phyloP scores from a whole-genome alignment of 192 early-diverging fungal species.

The Pecoramyces ruminantium region DNA sequence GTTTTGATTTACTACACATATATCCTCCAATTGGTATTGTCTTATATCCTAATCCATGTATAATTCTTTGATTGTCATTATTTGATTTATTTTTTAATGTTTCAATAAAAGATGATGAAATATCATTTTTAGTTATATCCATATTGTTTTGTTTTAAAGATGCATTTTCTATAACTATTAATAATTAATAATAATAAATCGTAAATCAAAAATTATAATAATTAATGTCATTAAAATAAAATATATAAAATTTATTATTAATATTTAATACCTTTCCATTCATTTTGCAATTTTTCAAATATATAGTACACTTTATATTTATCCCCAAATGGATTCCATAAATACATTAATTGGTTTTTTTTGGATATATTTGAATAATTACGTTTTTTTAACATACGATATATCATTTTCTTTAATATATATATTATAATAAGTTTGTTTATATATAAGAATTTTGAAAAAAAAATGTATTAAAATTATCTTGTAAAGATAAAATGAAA shows the following conservation, averaged over 20 bases:
- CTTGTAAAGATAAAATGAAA: no score
- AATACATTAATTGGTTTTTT: not conserved
- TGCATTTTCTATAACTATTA: not conserved
- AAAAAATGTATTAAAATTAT: no score
- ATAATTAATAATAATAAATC: no score
- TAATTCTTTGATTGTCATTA: not conserved
- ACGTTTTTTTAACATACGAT: not conserved
- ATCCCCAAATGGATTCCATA: not conserved
- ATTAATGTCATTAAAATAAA: no score
- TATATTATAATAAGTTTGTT: not conserved
- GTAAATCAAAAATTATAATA: no score
- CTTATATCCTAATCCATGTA: not conserved
- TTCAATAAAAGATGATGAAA: not conserved
- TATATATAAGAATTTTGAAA: no score
- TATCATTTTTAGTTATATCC: not conserved
- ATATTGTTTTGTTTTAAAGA: not conserved
- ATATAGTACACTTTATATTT: not conserved
- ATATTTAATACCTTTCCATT: not conserved
- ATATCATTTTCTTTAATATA: not conserved
- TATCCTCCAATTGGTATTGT: conserved; percentile 6
- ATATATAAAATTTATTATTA: no score
- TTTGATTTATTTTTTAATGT: not conserved
- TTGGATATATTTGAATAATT: not conserved
- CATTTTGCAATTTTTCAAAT: not conserved
- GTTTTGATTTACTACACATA: conserved; percentile 1